A percentile compares a stretch with the other conserved stretches of the same genome.
phyloP scores from a whole-genome alignment of 2,329 filamentous ascomycete species.

The Phyllosticta citrichinensis region DNA sequence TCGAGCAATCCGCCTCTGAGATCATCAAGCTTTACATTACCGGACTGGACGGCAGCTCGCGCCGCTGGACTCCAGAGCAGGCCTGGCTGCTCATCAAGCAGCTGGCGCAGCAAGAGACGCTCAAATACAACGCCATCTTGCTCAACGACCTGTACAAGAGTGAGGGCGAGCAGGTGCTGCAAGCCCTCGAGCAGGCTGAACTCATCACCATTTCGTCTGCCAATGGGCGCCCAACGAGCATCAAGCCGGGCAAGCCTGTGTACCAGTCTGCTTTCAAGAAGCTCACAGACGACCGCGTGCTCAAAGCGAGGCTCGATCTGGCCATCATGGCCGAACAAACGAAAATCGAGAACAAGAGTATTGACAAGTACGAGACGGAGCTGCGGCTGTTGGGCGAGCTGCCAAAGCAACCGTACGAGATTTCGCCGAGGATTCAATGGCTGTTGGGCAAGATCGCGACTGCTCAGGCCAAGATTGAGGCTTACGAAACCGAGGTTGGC shows the following conservation, averaged over 20 bases:
- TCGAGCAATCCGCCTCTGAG: slow-evolving; percentile 78
- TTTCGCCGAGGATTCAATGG: slow-evolving; percentile 57
- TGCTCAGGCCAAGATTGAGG: slow-evolving; percentile 66
- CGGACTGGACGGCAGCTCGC: slow-evolving; percentile 41
- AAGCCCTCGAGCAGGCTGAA: slow-evolving; percentile 73
- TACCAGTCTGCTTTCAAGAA: slow-evolving; percentile 73
- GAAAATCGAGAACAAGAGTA: slow-evolving; percentile 60
- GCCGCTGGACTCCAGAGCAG: slow-evolving; percentile 72
- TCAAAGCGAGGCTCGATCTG: slow-evolving; percentile 60
- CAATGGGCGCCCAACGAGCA: slow-evolving; percentile 66
- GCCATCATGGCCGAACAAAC: slow-evolving; percentile 58
- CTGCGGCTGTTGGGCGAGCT: slow-evolving; percentile 60
- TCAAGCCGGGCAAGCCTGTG: slow-evolving; percentile 76
- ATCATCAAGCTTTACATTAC: slow-evolving; percentile 90
- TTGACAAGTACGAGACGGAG: slow-evolving; percentile 73
- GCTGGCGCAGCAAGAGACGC: slow-evolving; percentile 55
- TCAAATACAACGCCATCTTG: slow-evolving; percentile 80
- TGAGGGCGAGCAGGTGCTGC: slow-evolving; percentile 64
- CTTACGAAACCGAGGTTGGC: slow-evolving; percentile 62
- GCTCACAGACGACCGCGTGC: slow-evolving; percentile 60
- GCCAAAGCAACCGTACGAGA: slow-evolving; percentile 58
- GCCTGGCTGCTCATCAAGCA: slow-evolving; percentile 81
- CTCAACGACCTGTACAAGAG: slow-evolving; percentile 64
- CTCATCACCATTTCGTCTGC: slow-evolving; percentile 66
- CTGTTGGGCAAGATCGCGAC: slow-evolving; percentile 61